phyloP scores from a whole-genome alignment of 2,329 filamentous ascomycete species.

The Fusarium sarcochroum region DNA sequence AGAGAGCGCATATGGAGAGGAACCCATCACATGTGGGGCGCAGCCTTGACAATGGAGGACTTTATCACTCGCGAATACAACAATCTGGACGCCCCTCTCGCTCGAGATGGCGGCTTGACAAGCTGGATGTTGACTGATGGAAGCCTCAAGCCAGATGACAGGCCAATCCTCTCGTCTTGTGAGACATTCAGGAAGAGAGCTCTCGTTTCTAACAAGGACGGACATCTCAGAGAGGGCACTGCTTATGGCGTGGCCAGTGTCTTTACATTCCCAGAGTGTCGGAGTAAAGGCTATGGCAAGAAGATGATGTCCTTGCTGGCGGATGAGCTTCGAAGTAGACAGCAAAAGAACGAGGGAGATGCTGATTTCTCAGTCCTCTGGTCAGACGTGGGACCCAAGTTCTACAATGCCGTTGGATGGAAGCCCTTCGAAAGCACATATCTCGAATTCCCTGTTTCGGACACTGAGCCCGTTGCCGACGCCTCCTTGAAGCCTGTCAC shows the following conservation, averaged over 20 bases:
- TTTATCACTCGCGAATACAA: constrained; percentile 73
- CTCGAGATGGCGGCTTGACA: constrained; percentile 70
- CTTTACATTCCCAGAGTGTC: constrained; percentile 77
- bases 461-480: constrained; percentile 48
- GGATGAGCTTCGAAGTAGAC: constrained; percentile 50
- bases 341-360: constrained; percentile 51
- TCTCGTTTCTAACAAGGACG: constrained; percentile 58
- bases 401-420: constrained; percentile 86
- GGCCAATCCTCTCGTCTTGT: constrained; percentile 73
- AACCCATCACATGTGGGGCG: constrained; percentile 72
- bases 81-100: constrained; percentile 70
- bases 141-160: constrained; percentile 54
- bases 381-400: constrained; percentile 87
- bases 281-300: constrained; percentile 82
- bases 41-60: constrained; percentile 64
- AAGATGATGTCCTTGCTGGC: constrained; percentile 80
- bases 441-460: constrained; percentile 67
- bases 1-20: constrained; percentile 67
- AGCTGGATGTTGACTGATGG: constrained; percentile 74
- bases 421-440: constrained; percentile 80
- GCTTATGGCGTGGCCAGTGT: constrained; percentile 85
- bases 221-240: constrained; percentile 64
- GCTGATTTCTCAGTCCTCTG: constrained; percentile 82
- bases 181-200: constrained; percentile 74
- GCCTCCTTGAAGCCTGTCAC: constrained; percentile 62